Evolutionary conservation across 73 alveolate species (phyloP).

Genomic region (Effrenium voratum): DNA sequence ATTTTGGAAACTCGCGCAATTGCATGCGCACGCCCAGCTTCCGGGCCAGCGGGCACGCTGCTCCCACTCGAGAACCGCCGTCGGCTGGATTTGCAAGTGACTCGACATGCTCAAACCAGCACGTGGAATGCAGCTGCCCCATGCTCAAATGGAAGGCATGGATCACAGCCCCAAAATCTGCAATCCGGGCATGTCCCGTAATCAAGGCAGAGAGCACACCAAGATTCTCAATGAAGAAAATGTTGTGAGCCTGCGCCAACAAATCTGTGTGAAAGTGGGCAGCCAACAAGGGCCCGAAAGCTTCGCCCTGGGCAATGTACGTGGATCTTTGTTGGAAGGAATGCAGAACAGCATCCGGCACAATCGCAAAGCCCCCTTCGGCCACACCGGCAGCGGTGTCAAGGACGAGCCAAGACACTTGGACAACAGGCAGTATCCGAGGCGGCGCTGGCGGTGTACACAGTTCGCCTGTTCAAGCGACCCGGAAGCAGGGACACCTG

Average conservation of each 20-base stretch:
- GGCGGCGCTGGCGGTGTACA: neutral
- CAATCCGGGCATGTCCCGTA: neutral
- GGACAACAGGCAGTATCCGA: neutral
- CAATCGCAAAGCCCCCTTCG: neutral
- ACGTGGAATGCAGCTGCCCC: neutral
- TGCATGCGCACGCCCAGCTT: neutral
- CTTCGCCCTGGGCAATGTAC: conserved; percentile 20
- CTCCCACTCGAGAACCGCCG: conserved; percentile 27
- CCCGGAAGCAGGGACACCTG: neutral
- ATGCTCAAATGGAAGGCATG: conserved; percentile 20
- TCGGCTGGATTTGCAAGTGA: neutral
- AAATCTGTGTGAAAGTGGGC: neutral
- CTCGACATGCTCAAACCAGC: conserved; percentile 30
- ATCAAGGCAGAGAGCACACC: neutral
- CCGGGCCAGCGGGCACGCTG: conserved; percentile 1
- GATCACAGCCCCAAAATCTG: neutral
- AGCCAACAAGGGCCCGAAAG: neutral
- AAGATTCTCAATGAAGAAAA: neutral
- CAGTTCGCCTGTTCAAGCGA: neutral
- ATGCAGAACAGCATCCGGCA: neutral
- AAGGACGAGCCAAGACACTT: neutral
- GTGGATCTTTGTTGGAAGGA: neutral
- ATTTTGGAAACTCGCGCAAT: neutral
- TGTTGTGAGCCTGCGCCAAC: neutral
- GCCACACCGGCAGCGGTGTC: neutral